A percentile compares a stretch with the other conserved stretches of the same genome.
Evolutionary conservation across 257 asterid species (phyloP).

Genomic region (Solanum paucissectum): DNA sequence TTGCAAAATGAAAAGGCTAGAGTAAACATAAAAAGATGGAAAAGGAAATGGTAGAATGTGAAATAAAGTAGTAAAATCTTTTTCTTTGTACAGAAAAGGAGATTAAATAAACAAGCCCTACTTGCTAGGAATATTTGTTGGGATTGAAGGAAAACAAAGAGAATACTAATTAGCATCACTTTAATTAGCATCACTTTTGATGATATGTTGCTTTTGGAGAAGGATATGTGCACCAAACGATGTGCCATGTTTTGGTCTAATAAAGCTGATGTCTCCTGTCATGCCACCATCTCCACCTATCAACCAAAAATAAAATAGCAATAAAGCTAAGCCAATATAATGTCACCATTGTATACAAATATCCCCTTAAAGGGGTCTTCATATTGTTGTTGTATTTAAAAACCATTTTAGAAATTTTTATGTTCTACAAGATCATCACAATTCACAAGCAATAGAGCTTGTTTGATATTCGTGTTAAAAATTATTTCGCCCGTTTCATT

Average conservation of each 20-base stretch:
- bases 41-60: background rate
- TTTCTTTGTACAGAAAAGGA: background rate
- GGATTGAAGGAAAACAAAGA: background rate
- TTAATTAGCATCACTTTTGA: background rate
- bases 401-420: background rate
- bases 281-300: slow-evolving; percentile 95
- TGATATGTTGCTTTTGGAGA: background rate
- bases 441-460: too few relatives aligned
- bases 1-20: background rate
- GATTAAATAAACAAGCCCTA: too few relatives aligned
- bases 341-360: background rate
- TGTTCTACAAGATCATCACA: background rate
- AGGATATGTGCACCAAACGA: background rate
- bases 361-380: background rate
- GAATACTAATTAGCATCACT: background rate
- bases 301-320: background rate
- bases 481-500: too few relatives aligned
- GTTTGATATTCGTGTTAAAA: too few relatives aligned
- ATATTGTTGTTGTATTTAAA: background rate
- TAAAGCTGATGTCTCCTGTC: slow-evolving; percentile 75
- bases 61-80: background rate
- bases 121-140: background rate
- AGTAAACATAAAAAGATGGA: background rate
- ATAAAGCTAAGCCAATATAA: background rate
- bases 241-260: slow-evolving; percentile 10